Conservation (phyloP, 2,329 filamentous ascomycete genomes). For the Torrubiella hemipterigena region DNA sequence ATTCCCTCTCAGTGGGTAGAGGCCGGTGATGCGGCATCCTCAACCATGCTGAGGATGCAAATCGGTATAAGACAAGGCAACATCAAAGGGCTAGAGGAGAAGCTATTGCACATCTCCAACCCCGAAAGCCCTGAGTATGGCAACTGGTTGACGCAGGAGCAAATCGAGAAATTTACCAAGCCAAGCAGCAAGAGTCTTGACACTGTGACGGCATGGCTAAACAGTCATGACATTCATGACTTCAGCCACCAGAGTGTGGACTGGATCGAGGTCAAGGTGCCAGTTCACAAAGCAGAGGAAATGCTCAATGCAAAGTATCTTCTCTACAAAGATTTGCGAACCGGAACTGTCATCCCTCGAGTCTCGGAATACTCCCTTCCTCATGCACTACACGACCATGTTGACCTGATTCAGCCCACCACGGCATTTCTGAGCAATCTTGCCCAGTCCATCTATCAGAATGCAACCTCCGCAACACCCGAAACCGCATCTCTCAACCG, state of each 20-base stretch:
- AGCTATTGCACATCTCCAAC: slow-evolving; percentile 11
- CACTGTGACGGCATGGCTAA: slow-evolving; percentile 9
- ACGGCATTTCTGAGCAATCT: neutral
- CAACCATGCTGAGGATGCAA: neutral
- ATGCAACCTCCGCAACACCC: no score
- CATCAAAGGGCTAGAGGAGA: slow-evolving; percentile 11
- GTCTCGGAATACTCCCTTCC: neutral
- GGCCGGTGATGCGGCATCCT: neutral
- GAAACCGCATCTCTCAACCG: neutral
- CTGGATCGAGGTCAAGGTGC: neutral
- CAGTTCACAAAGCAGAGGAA: neutral
- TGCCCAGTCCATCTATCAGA: neutral
- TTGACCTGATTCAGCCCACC: neutral
- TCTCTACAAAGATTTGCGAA: neutral
- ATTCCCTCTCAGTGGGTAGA: neutral
- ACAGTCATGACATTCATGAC: slow-evolving; percentile 1
- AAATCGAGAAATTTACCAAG: slow-evolving; percentile 12
- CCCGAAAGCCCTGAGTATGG: slow-evolving; percentile 7
- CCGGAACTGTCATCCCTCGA: neutral
- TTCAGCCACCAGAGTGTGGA: neutral
- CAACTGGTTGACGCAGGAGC: slow-evolving; percentile 1
- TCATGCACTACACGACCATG: neutral
- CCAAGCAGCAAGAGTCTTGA: slow-evolving; percentile 9
- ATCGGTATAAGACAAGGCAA: slow-evolving; percentile 6
- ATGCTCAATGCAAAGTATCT: neutral